phyloP scores from a whole-genome alignment of 495 filamentous ascomycete species.

The Lasiosphaeria ovina region DNA sequence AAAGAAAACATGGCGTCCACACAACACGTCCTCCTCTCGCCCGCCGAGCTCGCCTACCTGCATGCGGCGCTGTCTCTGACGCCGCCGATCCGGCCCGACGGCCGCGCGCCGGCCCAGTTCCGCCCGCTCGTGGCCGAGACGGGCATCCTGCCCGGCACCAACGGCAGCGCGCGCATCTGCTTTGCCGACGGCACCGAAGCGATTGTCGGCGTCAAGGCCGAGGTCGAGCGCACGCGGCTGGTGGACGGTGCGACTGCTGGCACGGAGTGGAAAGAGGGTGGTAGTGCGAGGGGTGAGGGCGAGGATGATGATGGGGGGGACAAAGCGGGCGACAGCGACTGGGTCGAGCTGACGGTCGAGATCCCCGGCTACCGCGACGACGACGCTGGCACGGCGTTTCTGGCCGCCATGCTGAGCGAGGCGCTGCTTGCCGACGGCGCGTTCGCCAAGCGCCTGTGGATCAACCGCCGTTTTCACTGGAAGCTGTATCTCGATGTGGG shows the following conservation, averaged over 20 bases:
- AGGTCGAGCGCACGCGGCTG: slow-evolving; percentile 70
- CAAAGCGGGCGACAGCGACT: slow-evolving; percentile 50
- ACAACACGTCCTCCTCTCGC: slow-evolving; percentile 70
- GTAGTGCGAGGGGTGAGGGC: neutral
- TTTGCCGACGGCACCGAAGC: slow-evolving; percentile 95
- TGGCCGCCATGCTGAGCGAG: slow-evolving; percentile 85
- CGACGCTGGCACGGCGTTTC: slow-evolving; percentile 82
- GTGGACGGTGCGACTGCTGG: slow-evolving; percentile 27
- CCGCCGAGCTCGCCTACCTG: slow-evolving; percentile 93
- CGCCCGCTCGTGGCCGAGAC: slow-evolving; percentile 86
- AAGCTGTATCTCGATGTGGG: slow-evolving; percentile 91
- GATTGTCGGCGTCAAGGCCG: slow-evolving; percentile 90
- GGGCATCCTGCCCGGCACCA: slow-evolving; percentile 81
- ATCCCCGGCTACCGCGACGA: slow-evolving; percentile 87
- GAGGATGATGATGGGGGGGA: slow-evolving; percentile 23
- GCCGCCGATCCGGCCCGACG: slow-evolving; percentile 88
- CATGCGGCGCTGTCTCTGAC: slow-evolving; percentile 76
- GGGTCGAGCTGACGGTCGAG: slow-evolving; percentile 83
- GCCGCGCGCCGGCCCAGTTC: slow-evolving; percentile 79
- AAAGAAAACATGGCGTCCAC: slow-evolving; percentile 31
- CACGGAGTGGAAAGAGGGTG: neutral
- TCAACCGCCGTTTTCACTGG: slow-evolving; percentile 92
- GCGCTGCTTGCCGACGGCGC: slow-evolving; percentile 73
- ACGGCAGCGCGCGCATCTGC: slow-evolving; percentile 88
- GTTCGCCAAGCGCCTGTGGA: slow-evolving; percentile 69